Percentiles rank a stretch among this genome's conserved stretches.
phyloP scores from a whole-genome alignment of 2,329 filamentous ascomycete genomes.

The Trichothecium roseum region DNA sequence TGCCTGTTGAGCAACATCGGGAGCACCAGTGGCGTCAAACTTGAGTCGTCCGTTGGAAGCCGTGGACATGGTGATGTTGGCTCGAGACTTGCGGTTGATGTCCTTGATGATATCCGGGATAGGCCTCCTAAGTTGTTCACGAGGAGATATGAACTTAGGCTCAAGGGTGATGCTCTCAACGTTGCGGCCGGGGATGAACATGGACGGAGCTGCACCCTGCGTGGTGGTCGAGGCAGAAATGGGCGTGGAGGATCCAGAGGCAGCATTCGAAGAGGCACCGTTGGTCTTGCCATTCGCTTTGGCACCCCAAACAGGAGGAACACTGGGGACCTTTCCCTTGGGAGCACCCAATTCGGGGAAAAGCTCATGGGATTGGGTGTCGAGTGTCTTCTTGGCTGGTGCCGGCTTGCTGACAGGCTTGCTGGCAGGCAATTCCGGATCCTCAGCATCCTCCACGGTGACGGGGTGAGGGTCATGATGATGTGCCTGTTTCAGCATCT shows the following conservation, averaged over 20 bases:
- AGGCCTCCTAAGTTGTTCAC: slow-evolving; percentile 72
- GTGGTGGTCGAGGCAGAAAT: slow-evolving; percentile 41
- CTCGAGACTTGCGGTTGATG: slow-evolving; percentile 85
- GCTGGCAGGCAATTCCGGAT: slow-evolving; percentile 60
- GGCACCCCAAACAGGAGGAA: slow-evolving; percentile 67
- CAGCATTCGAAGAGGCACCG: slow-evolving; percentile 42
- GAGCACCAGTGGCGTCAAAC: slow-evolving; percentile 78
- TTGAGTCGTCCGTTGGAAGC: slow-evolving; percentile 63
- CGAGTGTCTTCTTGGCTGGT: slow-evolving; percentile 32
- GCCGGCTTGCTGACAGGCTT: slow-evolving; percentile 20
- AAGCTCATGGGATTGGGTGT: slow-evolving; percentile 79
- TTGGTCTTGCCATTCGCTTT: slow-evolving; percentile 49
- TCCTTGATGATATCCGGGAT: slow-evolving; percentile 79
- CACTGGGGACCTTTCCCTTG: slow-evolving; percentile 53
- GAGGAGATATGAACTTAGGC: slow-evolving; percentile 65
- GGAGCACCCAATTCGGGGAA: slow-evolving; percentile 81
- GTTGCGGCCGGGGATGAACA: slow-evolving; percentile 75
- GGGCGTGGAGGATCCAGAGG: slow-evolving; percentile 53
- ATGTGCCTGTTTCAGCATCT: slow-evolving; percentile 57
- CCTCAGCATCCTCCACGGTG: slow-evolving; percentile 70
- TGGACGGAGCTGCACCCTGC: slow-evolving; percentile 29
- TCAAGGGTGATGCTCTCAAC: slow-evolving; percentile 66
- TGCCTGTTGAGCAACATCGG: slow-evolving; percentile 75
- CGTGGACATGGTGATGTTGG: slow-evolving; percentile 67
- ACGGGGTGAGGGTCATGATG: slow-evolving; percentile 42